These are phyloP conservation scores for Wickerhamiella domercqiae DNA, from an alignment of 805 yeast genomes.

Conservation along the genomic window DNA sequence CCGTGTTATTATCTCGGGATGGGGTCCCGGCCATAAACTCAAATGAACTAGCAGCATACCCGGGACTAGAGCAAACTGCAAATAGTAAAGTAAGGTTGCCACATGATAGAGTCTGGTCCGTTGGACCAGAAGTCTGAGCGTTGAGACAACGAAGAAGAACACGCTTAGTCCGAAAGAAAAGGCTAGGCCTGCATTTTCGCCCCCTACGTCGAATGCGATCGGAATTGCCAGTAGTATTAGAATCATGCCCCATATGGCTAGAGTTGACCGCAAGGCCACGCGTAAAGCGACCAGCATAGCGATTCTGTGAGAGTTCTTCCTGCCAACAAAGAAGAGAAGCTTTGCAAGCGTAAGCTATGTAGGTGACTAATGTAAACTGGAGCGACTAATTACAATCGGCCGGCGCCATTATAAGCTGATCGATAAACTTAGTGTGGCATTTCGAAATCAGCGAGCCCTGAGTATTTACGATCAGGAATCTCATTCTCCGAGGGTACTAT, in stretches of 20 bases:
- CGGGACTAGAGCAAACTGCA: conserved; percentile 74
- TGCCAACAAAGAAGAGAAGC: too few species aligned
- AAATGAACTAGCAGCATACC: conserved; percentile 49
- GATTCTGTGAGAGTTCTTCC: too few species aligned
- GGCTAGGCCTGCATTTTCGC: conserved; percentile 74
- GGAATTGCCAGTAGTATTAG: conserved; percentile 53
- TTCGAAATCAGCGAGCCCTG: too few species aligned
- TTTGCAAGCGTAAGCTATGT: too few species aligned
- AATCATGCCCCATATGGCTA: conserved; percentile 11
- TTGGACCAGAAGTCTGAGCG: conserved; percentile 42
- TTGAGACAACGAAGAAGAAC: conserved; percentile 57
- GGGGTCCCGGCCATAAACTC: conserved; percentile 19
- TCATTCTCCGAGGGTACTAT: too few species aligned
- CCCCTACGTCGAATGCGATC: conserved; percentile 86
- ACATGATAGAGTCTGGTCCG: conserved; percentile 25
- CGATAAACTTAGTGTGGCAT: too few species aligned
- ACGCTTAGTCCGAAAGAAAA: conserved; percentile 60
- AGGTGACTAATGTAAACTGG: too few species aligned
- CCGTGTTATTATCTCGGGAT: conserved; percentile 24
- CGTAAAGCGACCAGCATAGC: not conserved
- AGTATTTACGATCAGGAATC: too few species aligned
- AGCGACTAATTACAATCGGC: too few species aligned
- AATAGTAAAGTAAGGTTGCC: conserved; percentile 40
- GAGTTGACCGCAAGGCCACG: conserved; percentile 3
- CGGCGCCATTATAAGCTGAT: too few species aligned